Evolutionary conservation across 148 eudicot genomes (phyloP).

Genomic region (Rhododendron vialii): DNA sequence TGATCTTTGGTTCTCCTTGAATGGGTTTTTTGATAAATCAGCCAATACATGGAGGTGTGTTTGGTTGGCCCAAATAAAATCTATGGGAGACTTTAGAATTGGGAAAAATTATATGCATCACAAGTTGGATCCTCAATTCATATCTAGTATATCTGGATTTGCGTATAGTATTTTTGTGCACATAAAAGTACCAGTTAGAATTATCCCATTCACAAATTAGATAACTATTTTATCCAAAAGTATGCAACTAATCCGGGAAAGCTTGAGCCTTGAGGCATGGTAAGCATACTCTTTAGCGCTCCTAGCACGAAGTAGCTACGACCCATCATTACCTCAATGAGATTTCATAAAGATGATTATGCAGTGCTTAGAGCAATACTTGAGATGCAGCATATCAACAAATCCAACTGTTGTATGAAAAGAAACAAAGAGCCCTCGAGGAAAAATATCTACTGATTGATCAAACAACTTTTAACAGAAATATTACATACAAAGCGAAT

Average conservation of each 20-base stretch:
- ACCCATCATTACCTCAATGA: neutral
- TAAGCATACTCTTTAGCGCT: neutral
- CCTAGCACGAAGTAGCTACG: neutral
- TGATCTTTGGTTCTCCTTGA: neutral
- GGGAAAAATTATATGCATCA: neutral
- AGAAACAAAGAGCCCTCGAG: neutral
- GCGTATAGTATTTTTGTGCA: neutral
- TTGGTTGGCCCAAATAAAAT: neutral
- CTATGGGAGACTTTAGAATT: neutral
- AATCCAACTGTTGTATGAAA: neutral
- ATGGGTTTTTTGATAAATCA: neutral
- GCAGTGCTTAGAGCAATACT: neutral
- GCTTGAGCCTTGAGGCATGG: neutral
- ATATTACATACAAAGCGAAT: neutral
- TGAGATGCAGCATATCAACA: neutral
- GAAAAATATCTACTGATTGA: neutral
- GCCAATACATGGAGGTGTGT: neutral
- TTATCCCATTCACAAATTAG: neutral
- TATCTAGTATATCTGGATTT: neutral
- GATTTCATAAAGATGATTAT: neutral
- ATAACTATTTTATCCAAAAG: neutral
- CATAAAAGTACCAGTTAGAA: neutral
- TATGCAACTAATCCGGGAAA: neutral
- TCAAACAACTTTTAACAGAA: neutral
- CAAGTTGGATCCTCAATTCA: too few relatives aligned